Conservation (phyloP, 805 yeast genomes). For the Metschnikowia drakensbergensis region DNA sequence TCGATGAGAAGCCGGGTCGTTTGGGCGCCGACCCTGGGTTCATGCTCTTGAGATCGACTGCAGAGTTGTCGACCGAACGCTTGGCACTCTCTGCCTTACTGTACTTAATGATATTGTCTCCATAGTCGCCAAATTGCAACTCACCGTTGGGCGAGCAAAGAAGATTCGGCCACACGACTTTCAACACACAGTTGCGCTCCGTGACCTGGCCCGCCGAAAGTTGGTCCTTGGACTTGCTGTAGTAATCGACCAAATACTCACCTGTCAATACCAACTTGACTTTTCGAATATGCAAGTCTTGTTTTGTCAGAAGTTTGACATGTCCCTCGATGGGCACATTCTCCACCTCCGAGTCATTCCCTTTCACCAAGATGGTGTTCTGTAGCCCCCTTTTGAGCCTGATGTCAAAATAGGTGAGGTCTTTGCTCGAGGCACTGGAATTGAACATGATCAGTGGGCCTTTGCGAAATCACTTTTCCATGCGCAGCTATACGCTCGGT, state of each 20-base stretch:
- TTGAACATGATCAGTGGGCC: neutral
- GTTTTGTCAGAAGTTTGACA: slow-evolving; percentile 44
- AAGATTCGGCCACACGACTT: slow-evolving; percentile 48
- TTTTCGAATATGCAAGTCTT: slow-evolving; percentile 37
- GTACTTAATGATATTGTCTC: slow-evolving; percentile 28
- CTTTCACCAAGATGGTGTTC: slow-evolving; percentile 41
- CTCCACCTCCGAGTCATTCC: slow-evolving; percentile 44
- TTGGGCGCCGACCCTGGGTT: slow-evolving; percentile 8
- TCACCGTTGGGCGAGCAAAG: slow-evolving; percentile 37
- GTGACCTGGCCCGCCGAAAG: slow-evolving; percentile 29
- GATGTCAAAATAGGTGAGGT: slow-evolving; percentile 35
- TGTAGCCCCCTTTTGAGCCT: slow-evolving; percentile 39
- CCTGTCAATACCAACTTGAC: slow-evolving; percentile 42
- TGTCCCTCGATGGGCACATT: slow-evolving; percentile 43
- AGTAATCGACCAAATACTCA: slow-evolving; percentile 40
- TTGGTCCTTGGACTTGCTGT: slow-evolving; percentile 30
- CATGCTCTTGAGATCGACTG: slow-evolving; percentile 8
- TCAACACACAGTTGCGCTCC: slow-evolving; percentile 38
- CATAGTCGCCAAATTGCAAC: slow-evolving; percentile 40
- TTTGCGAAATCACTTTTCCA: neutral
- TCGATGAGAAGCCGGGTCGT: slow-evolving; percentile 27
- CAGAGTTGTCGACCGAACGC: slow-evolving; percentile 13
- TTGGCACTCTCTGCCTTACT: slow-evolving; percentile 18
- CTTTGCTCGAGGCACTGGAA: slow-evolving; percentile 8
- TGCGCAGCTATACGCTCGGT: neutral